Evolutionary conservation across 805 yeast species (phyloP).

Genomic region (Metschnikowia continentalis): DNA sequence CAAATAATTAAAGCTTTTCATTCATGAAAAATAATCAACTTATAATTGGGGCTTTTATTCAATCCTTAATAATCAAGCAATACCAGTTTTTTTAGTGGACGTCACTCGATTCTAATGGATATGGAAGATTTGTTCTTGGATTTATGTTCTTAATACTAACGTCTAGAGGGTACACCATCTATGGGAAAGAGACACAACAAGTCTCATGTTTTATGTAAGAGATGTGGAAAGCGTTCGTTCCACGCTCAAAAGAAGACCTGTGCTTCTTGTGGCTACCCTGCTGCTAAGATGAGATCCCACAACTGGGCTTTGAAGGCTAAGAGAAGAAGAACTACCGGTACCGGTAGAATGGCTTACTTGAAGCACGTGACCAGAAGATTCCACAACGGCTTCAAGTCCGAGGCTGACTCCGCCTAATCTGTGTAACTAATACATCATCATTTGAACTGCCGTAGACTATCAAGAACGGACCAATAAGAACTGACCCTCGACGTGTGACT

Average conservation of each 20-base stretch:
- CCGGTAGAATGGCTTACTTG: slow-evolving; percentile 99
- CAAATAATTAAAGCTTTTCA: too few relatives aligned
- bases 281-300: slow-evolving; percentile 97
- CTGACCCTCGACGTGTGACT: too few relatives aligned
- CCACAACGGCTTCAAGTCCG: slow-evolving; percentile 93
- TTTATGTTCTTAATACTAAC: slow-evolving; percentile 20
- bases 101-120: too few relatives aligned
- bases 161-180: slow-evolving; percentile 96
- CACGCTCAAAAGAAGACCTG: slow-evolving; percentile 99
- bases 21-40: too few relatives aligned
- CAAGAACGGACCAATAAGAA: too few relatives aligned
- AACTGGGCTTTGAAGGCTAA: slow-evolving; percentile 99
- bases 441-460: background rate
- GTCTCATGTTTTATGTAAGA: slow-evolving; percentile 98
- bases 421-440: slow-evolving; percentile 18
- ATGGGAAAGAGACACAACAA: slow-evolving; percentile 99
- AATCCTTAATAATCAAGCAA: too few relatives aligned
- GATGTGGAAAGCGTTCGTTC: slow-evolving; percentile 99
- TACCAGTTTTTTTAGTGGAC: too few relatives aligned
- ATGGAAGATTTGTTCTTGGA: too few relatives aligned
- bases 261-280: slow-evolving; percentile 99
- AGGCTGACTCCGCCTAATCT: slow-evolving; percentile 45
- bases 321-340: slow-evolving; percentile 99
- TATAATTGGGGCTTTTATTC: too few relatives aligned
- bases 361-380: slow-evolving; percentile 96